Base-by-base conservation (phyloP, 2,329 filamentous ascomycete species). In the Aureobasidium sp. region DNA sequence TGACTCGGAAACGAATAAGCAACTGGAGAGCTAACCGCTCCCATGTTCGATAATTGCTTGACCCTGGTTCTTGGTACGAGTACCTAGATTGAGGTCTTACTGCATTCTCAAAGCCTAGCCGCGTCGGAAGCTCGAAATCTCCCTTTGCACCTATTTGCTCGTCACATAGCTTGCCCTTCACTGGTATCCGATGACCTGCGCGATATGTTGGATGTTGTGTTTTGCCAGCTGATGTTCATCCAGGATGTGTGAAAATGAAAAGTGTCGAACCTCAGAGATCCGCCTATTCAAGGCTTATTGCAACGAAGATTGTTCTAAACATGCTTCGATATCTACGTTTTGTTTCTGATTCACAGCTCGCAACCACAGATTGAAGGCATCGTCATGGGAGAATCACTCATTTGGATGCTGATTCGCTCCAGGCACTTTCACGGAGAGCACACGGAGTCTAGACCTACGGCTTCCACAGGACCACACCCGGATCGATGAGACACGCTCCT, bases 241-340 rank as follows among this genome's bases (percentile, higher is more conserved):
- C 17, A 52, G 9, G 15, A 39, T 9, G 25, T 9, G 12, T 52
- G 49, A 2, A 11, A 11, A 25, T 7, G 11, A 34, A 5, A 22
- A 55, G 15, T 29, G 17, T 29, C 8, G 8, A 22, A 29, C 20
- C 31, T 12, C 7, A 8, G 29, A 7, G 17, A 9, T n/a, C 15
- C 11, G 51, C 36, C 29, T 12, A 3, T 29, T 36, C 36, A n/a
- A 39, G 36, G 14, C 15, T 39, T 25, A 12, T n/a, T 36, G n/a
- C 31, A 48, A 39, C 27, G 34, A 7, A 58, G 31, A 37, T 48
- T 20, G 11, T 42, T n/a, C 25, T 20, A 42, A 34, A 17, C 42
- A 58, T 58, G 41, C 42, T 58, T 58, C 55, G 42, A 58, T 58
- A 47, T 58, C 42, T 58, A 58, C 55, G 55, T 48, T 58, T 8